Conservation (phyloP, 257 asterid species). For the Nemophila menziesii region DNA sequence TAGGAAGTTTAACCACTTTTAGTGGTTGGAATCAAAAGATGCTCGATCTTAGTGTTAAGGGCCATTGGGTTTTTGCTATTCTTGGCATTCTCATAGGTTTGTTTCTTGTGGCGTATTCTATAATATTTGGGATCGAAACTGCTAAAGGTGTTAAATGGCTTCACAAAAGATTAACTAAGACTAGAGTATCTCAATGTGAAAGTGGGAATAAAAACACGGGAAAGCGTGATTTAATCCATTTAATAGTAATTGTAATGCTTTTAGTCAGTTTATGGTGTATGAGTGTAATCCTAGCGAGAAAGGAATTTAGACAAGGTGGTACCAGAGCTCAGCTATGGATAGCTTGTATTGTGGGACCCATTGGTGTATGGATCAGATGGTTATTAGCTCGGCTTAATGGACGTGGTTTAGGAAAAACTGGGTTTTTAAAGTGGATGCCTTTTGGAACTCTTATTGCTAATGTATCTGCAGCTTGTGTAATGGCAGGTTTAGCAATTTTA, state of each 20-base stretch:
- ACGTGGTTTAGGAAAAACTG: constrained; percentile 48
- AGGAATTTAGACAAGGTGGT: constrained; percentile 34
- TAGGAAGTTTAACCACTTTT: constrained; percentile 98
- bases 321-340: constrained; percentile 47
- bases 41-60: constrained; percentile 67
- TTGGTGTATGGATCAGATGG: constrained; percentile 90
- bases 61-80: constrained; percentile 56
- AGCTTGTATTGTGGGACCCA: constrained; percentile 78
- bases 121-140: constrained; percentile 59
- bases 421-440: constrained; percentile 61
- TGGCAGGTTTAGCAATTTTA: constrained; percentile 72
- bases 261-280: constrained; percentile 35
- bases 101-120: constrained; percentile 53
- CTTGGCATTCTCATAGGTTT: constrained; percentile 70
- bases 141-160: constrained; percentile 55
- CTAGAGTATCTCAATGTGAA: not conserved
- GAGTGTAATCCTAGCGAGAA: constrained; percentile 26
- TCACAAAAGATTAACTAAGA: constrained; percentile 9
- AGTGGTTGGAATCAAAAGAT: constrained; percentile 95
- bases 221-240: constrained; percentile 18
- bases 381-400: constrained; percentile 76
- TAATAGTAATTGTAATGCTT: constrained; percentile 32
- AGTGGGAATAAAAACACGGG: constrained; percentile 16
- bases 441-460: constrained; percentile 90
- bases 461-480: constrained; percentile 69